These are phyloP conservation scores for Scalesia atractyloides DNA, from an alignment of 129 eudicot genomes.

Conservation along the genomic window DNA sequence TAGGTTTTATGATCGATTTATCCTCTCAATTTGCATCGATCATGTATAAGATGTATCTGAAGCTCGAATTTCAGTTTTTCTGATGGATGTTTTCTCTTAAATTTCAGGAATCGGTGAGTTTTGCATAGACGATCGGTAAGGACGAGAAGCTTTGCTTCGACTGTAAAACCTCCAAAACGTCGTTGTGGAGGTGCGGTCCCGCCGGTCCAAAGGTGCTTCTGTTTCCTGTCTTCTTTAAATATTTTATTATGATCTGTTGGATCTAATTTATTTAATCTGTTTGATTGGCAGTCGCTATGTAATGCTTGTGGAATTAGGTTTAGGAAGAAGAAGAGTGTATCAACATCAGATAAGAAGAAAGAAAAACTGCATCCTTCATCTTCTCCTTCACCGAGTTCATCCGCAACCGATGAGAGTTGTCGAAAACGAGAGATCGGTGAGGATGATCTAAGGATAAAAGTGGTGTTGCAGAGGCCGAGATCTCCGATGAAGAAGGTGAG, in stretches of 20 bases:
- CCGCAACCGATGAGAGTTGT: background rate
- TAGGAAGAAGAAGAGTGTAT: constrained; percentile 43
- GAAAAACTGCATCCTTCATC: constrained; percentile 6
- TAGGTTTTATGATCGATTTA: too few relatives aligned
- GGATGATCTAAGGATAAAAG: constrained; percentile 33
- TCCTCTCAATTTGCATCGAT: too few relatives aligned
- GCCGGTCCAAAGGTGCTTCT: constrained; percentile 60
- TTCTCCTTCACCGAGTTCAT: background rate
- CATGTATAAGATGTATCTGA: background rate
- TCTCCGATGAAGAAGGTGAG: constrained; percentile 46
- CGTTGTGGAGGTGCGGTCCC: constrained; percentile 81
- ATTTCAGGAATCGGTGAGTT: constrained; percentile 23
- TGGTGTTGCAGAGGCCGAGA: constrained; percentile 31
- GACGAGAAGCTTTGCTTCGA: constrained; percentile 45
- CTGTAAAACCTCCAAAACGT: constrained; percentile 71
- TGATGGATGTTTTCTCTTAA: background rate
- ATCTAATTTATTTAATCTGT: constrained; percentile 11
- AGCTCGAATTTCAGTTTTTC: background rate
- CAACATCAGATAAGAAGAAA: constrained; percentile 17
- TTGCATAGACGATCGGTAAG: constrained; percentile 4
- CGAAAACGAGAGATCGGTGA: background rate
- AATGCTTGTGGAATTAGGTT: constrained; percentile 80
- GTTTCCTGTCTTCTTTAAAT: background rate
- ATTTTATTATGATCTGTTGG: background rate
- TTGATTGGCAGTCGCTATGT: constrained; percentile 56